These are phyloP conservation scores for Zizania latifolia DNA, from an alignment of 176 grass and related monocot genomes.

Conservation along the genomic window DNA sequence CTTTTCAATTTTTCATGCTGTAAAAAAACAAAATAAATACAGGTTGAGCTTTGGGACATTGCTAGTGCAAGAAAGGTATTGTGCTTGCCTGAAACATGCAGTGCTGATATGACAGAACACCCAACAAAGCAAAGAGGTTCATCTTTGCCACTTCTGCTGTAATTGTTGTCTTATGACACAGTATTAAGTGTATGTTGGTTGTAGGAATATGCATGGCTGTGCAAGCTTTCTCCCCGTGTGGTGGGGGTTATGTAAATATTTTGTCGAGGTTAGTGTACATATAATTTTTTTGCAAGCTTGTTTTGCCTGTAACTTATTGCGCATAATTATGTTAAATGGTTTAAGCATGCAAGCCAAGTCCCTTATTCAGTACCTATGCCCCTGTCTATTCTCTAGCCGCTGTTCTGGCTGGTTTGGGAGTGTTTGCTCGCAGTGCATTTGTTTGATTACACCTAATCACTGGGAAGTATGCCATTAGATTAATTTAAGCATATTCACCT, in stretches of 20 bases:
- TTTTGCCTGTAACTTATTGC: neutral
- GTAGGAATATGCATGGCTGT: constrained; percentile 93
- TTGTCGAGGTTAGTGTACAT: constrained; percentile 59
- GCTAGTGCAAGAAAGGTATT: constrained; percentile 52
- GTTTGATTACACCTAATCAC: neutral
- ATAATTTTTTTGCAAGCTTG: constrained; percentile 6
- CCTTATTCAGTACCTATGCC: neutral
- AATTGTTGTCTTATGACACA: constrained; percentile 2
- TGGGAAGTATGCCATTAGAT: too few species aligned
- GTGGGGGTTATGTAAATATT: constrained; percentile 60
- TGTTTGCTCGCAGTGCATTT: neutral
- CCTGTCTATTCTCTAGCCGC: neutral
- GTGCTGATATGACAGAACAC: constrained; percentile 22
- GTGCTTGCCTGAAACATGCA: constrained; percentile 49
- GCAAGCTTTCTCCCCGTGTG: constrained; percentile 68
- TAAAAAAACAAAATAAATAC: constrained; percentile 16
- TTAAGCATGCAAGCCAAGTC: neutral
- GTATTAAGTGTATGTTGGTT: constrained; percentile 17
- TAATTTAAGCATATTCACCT: neutral
- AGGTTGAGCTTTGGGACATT: constrained; percentile 94
- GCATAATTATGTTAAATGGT: neutral
- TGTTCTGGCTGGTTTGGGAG: neutral
- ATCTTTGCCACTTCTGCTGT: neutral
- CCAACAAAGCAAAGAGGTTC: constrained; percentile 68
- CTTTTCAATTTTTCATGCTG: constrained; percentile 7